Evolutionary conservation across 2,329 filamentous ascomycete genomes (phyloP).

Genomic region (Paraphaeosphaeria minitans): DNA sequence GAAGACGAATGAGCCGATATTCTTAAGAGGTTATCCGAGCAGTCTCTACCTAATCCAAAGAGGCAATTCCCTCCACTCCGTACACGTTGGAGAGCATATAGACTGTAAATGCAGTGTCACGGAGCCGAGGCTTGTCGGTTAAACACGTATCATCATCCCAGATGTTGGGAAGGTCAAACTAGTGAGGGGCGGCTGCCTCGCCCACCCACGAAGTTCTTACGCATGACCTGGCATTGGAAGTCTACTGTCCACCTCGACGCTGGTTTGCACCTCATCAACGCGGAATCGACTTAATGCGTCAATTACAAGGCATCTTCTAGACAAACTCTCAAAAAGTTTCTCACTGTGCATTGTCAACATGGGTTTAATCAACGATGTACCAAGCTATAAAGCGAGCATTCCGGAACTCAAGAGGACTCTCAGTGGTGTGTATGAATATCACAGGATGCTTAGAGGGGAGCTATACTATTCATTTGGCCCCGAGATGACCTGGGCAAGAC

Average conservation of each 20-base stretch:
- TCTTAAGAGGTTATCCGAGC: not conserved
- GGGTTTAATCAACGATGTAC: not conserved
- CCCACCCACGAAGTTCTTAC: not conserved
- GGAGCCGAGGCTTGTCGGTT: not conserved
- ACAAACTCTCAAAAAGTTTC: too few species aligned
- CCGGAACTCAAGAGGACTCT: not conserved
- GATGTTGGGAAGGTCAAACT: not conserved
- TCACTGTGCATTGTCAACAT: not conserved
- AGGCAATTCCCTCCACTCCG: not conserved
- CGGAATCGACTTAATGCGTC: not conserved
- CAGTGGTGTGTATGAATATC: slow-evolving; percentile 4
- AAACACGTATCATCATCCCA: not conserved
- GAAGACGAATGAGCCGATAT: not conserved
- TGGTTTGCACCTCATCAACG: not conserved
- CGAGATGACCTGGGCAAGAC: slow-evolving; percentile 6
- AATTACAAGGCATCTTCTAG: too few species aligned
- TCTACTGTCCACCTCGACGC: not conserved
- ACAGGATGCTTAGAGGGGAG: slow-evolving; percentile 7
- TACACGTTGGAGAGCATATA: not conserved
- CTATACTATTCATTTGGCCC: slow-evolving; percentile 9
- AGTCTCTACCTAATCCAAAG: not conserved
- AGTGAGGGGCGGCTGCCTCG: not conserved
- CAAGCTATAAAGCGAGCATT: not conserved
- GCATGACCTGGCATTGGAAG: not conserved
- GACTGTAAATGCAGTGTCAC: not conserved